Conservation (phyloP, 805 yeast genomes). For the Kuraishia hungarica region DNA sequence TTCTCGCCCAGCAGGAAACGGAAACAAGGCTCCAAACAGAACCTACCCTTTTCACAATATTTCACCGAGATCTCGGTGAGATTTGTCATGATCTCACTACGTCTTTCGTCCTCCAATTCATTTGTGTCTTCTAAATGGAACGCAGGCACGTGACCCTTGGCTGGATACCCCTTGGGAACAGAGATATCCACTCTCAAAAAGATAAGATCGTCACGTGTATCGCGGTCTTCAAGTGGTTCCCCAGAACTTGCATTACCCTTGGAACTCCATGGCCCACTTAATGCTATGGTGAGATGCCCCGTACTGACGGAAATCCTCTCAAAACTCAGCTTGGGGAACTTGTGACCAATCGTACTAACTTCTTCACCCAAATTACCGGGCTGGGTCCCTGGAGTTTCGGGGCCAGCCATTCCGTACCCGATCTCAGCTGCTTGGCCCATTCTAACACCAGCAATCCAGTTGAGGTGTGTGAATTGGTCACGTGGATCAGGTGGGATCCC, state of each 20-base stretch:
- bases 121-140: conserved; percentile 75
- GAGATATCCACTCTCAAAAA: conserved; percentile 63
- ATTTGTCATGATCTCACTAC: conserved; percentile 39
- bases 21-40: conserved; percentile 75
- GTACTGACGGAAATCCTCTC: conserved; percentile 85
- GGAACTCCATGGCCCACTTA: conserved; percentile 70
- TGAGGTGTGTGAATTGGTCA: conserved; percentile 53
- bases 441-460: conserved; percentile 91
- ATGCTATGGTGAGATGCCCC: conserved; percentile 67
- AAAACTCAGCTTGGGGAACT: conserved; percentile 78
- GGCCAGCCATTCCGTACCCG: conserved; percentile 12
- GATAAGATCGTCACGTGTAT: conserved; percentile 28
- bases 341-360: conserved; percentile 78
- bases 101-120: conserved; percentile 43
- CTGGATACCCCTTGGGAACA: conserved; percentile 72
- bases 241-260: conserved; percentile 3
- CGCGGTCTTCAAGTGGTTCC: background rate
- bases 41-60: conserved; percentile 48
- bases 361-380: conserved; percentile 82
- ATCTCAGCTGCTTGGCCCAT: conserved; percentile 43
- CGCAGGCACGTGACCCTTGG: conserved; percentile 32
- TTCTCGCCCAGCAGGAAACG: conserved; percentile 77
- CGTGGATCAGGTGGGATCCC: conserved; percentile 11
- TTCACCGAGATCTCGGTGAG: conserved; percentile 48
- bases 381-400: conserved; percentile 27